Evolutionary conservation across 495 filamentous ascomycete species (phyloP), one percentile per base, ranked within the genome.

Genomic region (Penicillium riverlandense): DNA sequence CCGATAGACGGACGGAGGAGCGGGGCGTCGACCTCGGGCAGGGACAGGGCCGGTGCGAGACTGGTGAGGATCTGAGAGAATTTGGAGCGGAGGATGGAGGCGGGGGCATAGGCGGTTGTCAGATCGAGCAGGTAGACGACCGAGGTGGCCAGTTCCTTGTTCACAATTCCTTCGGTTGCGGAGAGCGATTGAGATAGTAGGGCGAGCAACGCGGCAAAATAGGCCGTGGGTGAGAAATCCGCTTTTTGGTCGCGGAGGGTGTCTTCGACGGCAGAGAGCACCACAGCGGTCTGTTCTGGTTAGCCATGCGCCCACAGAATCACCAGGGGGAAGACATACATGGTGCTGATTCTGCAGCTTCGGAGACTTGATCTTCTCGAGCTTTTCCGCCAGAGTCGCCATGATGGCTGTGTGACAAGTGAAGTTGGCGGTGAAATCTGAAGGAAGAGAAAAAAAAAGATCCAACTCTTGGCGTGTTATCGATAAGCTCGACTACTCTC

Each of bases 121-220:
- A 91, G 68, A 63, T 98, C 92, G 70, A 98, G 88, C 11, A 98
- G 82, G 65, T 98, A 98, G 44, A 98, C 86, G 47, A 96, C 85
- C 11, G 92, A 88, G 14, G 83, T 81, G 15, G 86, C 85, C 33
- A 94, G 69, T 39, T 92, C 86, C 63, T 88, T 90, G 64, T 95
- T 94, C 41, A 84, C 67, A 29, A 82, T 76, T 33, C 78, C 79
- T 44, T 74, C 67, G 4, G 72, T 63, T 34, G 74, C 65, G 12
- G 79, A 81, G 12, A 86, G 72, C 1, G 86, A 80, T 64, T 90
- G 85, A 43, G 79, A 80, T 11, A 98, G 78, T 6, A 98, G 74
- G 30, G 90, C 89, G 34, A 98, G 75, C n/a, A 98, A 77, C 3
- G 94, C 89, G n/a, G 88, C 88, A 53, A 97, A 94, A 63, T 97